phyloP scores from a whole-genome alignment of 371 early-diverging fungal species.

The Mucor mucedo region DNA sequence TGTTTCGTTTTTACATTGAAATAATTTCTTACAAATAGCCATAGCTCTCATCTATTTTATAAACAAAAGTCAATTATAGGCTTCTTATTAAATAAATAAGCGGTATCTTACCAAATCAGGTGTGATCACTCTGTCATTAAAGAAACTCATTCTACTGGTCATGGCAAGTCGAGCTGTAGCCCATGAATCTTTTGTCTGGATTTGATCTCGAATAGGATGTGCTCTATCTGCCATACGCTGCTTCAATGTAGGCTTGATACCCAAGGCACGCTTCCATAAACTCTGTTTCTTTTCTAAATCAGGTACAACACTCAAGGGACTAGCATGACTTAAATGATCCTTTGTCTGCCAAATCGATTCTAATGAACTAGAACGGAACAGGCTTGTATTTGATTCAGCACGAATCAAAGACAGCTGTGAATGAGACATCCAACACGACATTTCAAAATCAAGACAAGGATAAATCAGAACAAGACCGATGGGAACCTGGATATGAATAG shows the following conservation, averaged over 20 bases:
- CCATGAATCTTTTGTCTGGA: slow-evolving; percentile 42
- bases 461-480: slow-evolving; percentile 86
- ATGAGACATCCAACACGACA: slow-evolving; percentile 89
- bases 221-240: slow-evolving; percentile 23
- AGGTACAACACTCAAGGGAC: slow-evolving; percentile 59
- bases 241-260: slow-evolving; percentile 11
- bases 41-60: slow-evolving; percentile 81
- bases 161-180: slow-evolving; percentile 66
- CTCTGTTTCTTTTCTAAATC: slow-evolving; percentile 50
- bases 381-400: slow-evolving; percentile 43
- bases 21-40: slow-evolving; percentile 69
- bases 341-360: slow-evolving; percentile 59
- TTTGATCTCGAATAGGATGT: slow-evolving; percentile 21
- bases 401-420: slow-evolving; percentile 62
- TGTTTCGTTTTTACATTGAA: background rate
- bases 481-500: slow-evolving; percentile 31
- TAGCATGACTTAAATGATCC: slow-evolving; percentile 61
- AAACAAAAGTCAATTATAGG: background rate
- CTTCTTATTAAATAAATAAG: background rate
- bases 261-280: slow-evolving; percentile 38
- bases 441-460: slow-evolving; percentile 88
- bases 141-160: slow-evolving; percentile 88
- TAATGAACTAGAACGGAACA: slow-evolving; percentile 68
- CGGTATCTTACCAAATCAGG: slow-evolving; percentile 71
- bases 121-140: slow-evolving; percentile 81